Base-by-base conservation (phyloP, 352 stramenopile species). In the Thalassiosira exigua region DNA sequence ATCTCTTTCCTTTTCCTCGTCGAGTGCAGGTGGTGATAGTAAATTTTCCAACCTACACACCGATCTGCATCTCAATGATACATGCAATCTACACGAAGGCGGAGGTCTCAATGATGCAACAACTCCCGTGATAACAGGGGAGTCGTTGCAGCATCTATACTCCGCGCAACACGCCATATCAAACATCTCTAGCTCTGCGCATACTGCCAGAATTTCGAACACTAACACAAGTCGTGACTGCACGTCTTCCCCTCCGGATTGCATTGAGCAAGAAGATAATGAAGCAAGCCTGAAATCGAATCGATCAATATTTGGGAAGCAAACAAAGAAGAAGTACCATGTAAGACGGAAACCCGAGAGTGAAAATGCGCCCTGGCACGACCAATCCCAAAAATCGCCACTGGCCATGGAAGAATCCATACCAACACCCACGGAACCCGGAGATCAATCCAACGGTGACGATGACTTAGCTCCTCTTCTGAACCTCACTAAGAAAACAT, bases 251-350 rank as follows among this genome's bases (percentile, higher is more conserved):
- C 33, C 41, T n/a, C 36, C 58, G 48, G 14, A n/a, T 33, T 19
- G 30, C 33, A 19, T 68, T 32, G 58, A 22, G 3, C n/a, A 53
- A 12, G 11, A 3, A 12, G 36, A 22, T 4, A 7, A 27, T 56
- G 58, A 36, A 11, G 21, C 19, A 12, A 44, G 19, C 2, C 7
- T 61, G 9, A 3, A 56, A 36, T 48, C 27, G 14, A 50, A 65
- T 11, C 33, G 54, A 56, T 52, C 27, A n/a, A 56, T 68, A 27
- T 68, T 68, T 56, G 58, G 58, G 5, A 4, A 32, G 9, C 42
- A 68, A 21, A 32, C 42, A 19, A 32, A 30, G 33, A 68, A 68
- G 26, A 68, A 68, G 58, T 68, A 68, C 26, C 52, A 68, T 30
- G 58, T 68, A 3, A 68, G 41, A 22, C 19, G 0, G 22, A n/a